A percentile compares a stretch with the other conserved stretches of the same genome.
Evolutionary conservation across 2,329 filamentous ascomycete species (phyloP).

Genomic region (Microsporum audouinii): DNA sequence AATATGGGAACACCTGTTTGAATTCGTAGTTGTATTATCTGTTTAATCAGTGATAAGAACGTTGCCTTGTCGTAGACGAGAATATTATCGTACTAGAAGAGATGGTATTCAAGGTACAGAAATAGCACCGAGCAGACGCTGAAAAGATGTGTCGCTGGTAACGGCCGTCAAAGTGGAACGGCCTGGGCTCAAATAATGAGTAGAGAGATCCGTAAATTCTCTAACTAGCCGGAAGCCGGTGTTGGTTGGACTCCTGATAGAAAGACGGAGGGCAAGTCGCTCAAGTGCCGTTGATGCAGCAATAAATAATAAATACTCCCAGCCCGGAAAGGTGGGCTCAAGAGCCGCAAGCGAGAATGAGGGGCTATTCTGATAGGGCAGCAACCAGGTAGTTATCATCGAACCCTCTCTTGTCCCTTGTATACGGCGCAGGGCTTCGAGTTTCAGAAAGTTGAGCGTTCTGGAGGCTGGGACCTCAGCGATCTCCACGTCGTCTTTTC

Average conservation of each 20-base stretch:
- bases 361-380: background rate
- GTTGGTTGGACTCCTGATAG: background rate
- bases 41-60: too few species aligned
- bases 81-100: too few species aligned
- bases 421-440: background rate
- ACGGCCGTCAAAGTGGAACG: background rate
- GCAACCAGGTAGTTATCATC: background rate
- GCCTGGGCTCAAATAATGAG: background rate
- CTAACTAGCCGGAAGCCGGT: background rate
- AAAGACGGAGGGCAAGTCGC: background rate
- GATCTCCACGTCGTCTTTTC: background rate
- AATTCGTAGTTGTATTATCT: too few species aligned
- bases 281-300: background rate
- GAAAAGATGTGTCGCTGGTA: background rate
- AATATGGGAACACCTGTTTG: too few species aligned
- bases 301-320: background rate
- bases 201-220: background rate
- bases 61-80: too few species aligned
- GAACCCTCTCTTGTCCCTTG: background rate
- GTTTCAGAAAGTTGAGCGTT: background rate
- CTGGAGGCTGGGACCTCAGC: background rate
- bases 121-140: background rate
- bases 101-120: too few species aligned
- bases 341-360: constrained; percentile 2
- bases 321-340: background rate